phyloP scores from a whole-genome alignment of 345 rosid species.

The Camelina neglecta region DNA sequence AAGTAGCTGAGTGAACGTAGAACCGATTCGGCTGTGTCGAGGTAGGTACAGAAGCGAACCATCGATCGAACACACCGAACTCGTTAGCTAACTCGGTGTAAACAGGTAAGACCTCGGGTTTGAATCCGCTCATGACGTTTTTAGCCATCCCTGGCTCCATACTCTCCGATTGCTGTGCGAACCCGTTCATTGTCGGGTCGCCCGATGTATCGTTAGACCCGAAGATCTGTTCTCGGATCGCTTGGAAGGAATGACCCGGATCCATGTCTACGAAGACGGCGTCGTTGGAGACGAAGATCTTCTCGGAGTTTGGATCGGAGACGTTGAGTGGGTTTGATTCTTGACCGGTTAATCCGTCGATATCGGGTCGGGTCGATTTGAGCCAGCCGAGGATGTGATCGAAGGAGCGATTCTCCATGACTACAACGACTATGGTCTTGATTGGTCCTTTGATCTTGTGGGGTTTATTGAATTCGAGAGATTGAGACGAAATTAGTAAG shows the following conservation, averaged over 20 bases:
- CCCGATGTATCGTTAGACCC: slow-evolving; percentile 65
- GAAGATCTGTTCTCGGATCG: slow-evolving; percentile 93
- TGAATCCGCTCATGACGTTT: slow-evolving; percentile 90
- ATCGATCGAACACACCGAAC: slow-evolving; percentile 89
- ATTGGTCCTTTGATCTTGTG: slow-evolving; percentile 82
- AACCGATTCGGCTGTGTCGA: slow-evolving; percentile 99
- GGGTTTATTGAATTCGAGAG: slow-evolving; percentile 47
- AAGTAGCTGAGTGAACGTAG: slow-evolving; percentile 97
- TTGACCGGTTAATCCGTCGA: slow-evolving; percentile 78
- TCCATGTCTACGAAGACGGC: slow-evolving; percentile 88
- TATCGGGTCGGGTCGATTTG: slow-evolving; percentile 81
- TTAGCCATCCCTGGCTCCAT: slow-evolving; percentile 66
- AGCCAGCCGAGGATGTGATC: slow-evolving; percentile 98
- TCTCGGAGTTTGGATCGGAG: slow-evolving; percentile 61
- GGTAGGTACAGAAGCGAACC: slow-evolving; percentile 99
- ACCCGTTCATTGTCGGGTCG: slow-evolving; percentile 84
- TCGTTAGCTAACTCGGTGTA: slow-evolving; percentile 83
- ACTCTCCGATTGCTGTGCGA: slow-evolving; percentile 80
- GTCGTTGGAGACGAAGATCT: slow-evolving; percentile 70
- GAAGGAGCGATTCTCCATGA: slow-evolving; percentile 98
- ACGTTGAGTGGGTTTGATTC: slow-evolving; percentile 70
- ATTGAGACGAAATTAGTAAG: slow-evolving; percentile 62
- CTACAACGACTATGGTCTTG: slow-evolving; percentile 85
- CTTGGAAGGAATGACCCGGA: slow-evolving; percentile 99
- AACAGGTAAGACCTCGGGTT: slow-evolving; percentile 67